Conservation (phyloP, 345 rosid genomes). For the Pistacia atlantica region DNA sequence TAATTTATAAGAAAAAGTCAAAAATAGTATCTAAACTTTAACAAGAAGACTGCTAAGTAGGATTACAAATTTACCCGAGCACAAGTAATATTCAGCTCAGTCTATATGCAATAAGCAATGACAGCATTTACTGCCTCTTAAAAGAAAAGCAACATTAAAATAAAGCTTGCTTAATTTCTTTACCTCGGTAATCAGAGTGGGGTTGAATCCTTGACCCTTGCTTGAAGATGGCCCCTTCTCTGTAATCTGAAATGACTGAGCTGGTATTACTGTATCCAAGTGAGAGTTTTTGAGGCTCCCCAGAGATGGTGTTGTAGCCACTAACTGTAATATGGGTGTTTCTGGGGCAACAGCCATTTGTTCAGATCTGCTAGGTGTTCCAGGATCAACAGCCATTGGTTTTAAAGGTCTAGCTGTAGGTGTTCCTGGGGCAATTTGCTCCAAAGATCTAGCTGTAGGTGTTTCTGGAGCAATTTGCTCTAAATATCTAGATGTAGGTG, state of each 20-base stretch:
- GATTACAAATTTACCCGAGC: neutral
- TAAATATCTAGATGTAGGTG: neutral
- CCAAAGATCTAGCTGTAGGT: neutral
- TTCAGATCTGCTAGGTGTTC: conserved; percentile 18
- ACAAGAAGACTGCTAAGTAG: no score
- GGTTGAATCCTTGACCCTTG: conserved; percentile 43
- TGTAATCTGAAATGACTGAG: conserved; percentile 23
- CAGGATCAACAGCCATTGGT: conserved; percentile 4
- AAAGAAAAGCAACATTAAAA: conserved; percentile 1
- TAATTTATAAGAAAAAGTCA: neutral
- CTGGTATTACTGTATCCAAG: conserved; percentile 26
- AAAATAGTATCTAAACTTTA: neutral
- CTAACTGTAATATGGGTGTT: conserved; percentile 53
- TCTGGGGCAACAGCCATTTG: conserved; percentile 58
- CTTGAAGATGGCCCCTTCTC: conserved; percentile 22
- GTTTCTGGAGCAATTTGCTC: conserved; percentile 2
- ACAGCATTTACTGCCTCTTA: neutral
- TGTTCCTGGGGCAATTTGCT: neutral
- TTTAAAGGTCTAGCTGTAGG: conserved; percentile 15
- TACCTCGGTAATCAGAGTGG: conserved; percentile 47
- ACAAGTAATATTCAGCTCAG: neutral
- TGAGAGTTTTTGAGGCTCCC: conserved; percentile 33
- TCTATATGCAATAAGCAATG: neutral
- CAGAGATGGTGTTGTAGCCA: conserved; percentile 41
- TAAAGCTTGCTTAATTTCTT: conserved; percentile 30